Evolutionary conservation across 1,284 basidiomycete genomes (phyloP), one percentile per base, ranked within the genome.

Genomic region (Inonotus hispidus): DNA sequence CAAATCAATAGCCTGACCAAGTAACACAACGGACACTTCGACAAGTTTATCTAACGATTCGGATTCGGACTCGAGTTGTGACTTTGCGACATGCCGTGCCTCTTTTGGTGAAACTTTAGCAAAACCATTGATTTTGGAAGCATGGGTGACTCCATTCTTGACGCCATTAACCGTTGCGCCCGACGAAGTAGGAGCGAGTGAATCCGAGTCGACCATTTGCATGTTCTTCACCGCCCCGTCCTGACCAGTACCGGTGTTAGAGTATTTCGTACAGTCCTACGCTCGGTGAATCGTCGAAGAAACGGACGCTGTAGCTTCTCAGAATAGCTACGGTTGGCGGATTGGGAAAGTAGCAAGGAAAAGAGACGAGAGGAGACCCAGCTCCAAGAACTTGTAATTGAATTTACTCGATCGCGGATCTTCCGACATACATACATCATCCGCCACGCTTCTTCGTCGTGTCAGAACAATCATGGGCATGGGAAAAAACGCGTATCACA

Each of bases 1-100:
- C 39, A 92, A 75, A 66, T 88, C 85, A 29, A 92, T 71, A 13
- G 85, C 90, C 70, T 92, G 90, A 38, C 75, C 74, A 45, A 92
- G 72, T 39, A 92, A 76, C 27, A 81, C 82, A 59, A 76, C 81
- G 16, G 85, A 83, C 32, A 92, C 88, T 55, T 78, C 77, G 38
- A 90, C 72, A 46, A 91, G 77, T 62, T 85, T 79, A 6, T 73
- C 70, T 37, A 83, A 65, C 6, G 75, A 37, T 10, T 45, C 45
- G 19, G 25, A n/a, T 23, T 23, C n/a, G 14, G 49, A 16, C 29
- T 29, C 29, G 11, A 4, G 14, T 32, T 52, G 32, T 32, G 25
- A 29, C 25, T 19, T 35, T 13, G 27, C 10, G 32, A n/a, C n/a
- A n/a, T n/a, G n/a, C n/a, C n/a, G n/a, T n/a, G n/a, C n/a, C n/a